Conservation (phyloP, 1,139 yeast species). For the Nematodospora anomalae region DNA sequence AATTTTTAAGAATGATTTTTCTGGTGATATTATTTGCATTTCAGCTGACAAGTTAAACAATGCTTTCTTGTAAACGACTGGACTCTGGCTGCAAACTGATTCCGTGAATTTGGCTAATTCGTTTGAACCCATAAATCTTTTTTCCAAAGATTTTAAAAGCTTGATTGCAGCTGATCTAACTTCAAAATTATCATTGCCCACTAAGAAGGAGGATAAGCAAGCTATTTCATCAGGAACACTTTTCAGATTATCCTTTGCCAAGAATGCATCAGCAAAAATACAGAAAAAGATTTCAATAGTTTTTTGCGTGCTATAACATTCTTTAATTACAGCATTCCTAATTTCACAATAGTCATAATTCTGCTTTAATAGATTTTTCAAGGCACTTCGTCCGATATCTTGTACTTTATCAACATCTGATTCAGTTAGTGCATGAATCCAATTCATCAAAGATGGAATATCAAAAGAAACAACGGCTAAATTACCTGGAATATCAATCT, state of each 20-base stretch:
- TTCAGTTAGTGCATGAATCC: conserved; percentile 74
- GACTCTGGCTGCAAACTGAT: conserved; percentile 62
- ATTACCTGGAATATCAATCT: conserved; percentile 44
- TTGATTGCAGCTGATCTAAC: conserved; percentile 65
- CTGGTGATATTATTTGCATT: conserved; percentile 52
- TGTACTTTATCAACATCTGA: conserved; percentile 61
- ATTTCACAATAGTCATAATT: conserved; percentile 61
- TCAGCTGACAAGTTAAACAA: conserved; percentile 66
- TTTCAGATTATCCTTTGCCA: conserved; percentile 30
- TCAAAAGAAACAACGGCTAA: conserved; percentile 65
- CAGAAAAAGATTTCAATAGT: conserved; percentile 69
- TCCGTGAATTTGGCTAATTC: conserved; percentile 52
- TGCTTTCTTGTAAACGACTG: conserved; percentile 76
- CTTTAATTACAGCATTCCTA: conserved; percentile 60
- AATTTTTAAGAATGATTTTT: conserved; percentile 58
- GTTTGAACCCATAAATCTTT: conserved; percentile 46
- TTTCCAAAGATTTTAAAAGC: conserved; percentile 57
- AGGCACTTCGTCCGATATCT: conserved; percentile 69
- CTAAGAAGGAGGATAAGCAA: conserved; percentile 64
- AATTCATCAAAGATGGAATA: conserved; percentile 62
- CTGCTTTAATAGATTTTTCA: conserved; percentile 60
- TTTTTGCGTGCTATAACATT: conserved; percentile 64
- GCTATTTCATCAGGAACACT: conserved; percentile 56
- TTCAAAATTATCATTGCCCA: conserved; percentile 62
- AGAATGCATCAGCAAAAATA: conserved; percentile 63